phyloP scores from a whole-genome alignment of 441 rosid species.

The Populus hybrid region DNA sequence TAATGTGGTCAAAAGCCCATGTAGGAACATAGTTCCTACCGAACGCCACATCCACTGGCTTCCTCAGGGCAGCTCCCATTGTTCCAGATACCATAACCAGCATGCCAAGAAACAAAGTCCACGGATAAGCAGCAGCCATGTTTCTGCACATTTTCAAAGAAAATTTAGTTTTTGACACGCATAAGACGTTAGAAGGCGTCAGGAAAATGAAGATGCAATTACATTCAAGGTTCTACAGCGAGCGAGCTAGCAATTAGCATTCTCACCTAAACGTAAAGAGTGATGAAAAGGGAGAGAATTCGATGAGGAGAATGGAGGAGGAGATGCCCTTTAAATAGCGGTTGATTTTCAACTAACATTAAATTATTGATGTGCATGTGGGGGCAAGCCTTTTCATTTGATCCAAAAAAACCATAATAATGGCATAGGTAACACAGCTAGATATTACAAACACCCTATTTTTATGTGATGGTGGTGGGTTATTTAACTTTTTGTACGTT shows the following conservation, averaged over 20 bases:
- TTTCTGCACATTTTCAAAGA: not conserved
- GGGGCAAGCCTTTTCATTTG: not conserved
- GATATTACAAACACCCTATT: not conserved
- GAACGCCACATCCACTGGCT: constrained; percentile 53
- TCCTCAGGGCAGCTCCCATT: constrained; percentile 44
- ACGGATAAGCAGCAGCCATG: constrained; percentile 36
- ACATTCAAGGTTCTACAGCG: constrained; percentile 14
- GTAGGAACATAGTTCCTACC: constrained; percentile 75
- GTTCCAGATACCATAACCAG: constrained; percentile 39
- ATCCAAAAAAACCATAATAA: not conserved
- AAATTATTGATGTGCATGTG: constrained; percentile 8
- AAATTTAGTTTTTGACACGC: not conserved
- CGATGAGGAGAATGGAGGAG: not conserved
- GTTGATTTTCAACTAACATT: constrained; percentile 2
- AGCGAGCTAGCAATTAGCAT: not conserved
- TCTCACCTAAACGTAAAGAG: constrained; percentile 5
- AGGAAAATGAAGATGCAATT: constrained; percentile 66
- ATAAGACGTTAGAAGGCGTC: constrained; percentile 19
- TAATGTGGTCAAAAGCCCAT: constrained; percentile 88
- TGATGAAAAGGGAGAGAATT: not conserved
- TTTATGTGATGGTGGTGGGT: too few species aligned
- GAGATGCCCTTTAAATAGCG: constrained; percentile 17
- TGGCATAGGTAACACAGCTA: constrained; percentile 2
- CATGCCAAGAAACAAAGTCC: constrained; percentile 39
- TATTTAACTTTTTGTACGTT: too few species aligned